Base-by-base conservation (phyloP, 2,329 filamentous ascomycete genomes). In the Penicillium brevicompactum region DNA sequence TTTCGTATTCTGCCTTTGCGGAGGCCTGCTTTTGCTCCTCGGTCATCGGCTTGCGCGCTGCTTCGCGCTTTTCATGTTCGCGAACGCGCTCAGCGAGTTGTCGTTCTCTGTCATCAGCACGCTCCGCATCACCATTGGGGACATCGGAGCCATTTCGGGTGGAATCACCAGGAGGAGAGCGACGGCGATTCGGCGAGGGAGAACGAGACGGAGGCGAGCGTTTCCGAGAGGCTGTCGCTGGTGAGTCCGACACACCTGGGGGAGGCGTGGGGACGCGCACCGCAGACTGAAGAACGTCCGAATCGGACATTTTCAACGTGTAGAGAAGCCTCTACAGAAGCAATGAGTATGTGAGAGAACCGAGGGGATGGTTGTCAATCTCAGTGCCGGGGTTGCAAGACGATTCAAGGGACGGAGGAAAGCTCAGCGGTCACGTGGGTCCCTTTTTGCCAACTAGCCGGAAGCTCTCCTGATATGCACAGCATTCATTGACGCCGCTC, bases 1-100 rank as follows among this genome's bases (percentile, higher is more conserved):
- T 93, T 76, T 95, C 88, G 77, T 96, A 95, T 79, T 97, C 92
- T 62, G 92, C 90, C 78, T 96, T 95, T 42, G 91, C 90, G 40
- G 87, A 87, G 22, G 87, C 90, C 76, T 93, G 91, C 76, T 95
- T 96, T 75, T 92, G 87, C 72, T 91, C 91, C 67, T 90, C 91
- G 3, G 82, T 84, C 45, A 83, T 74, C n/a, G 81, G 79, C 65
- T 84, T 84, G 37, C 76, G 74, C 34, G 74, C 69, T 22, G 74
- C 70, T 34, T 77, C 75, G 51, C 79, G 74, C 53, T 76, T 73
- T 55, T 82, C 81, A 62, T 79, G 76, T 59, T 83, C 76, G 49
- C 81, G 77, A 49, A 82, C 75, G 50, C 83, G 78, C 66, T 84
- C 82, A 11, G 77, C 74, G 14, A 82, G 74, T 61, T 81, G 76